These are phyloP conservation scores for Microcera coccophila DNA, from an alignment of 2,329 filamentous ascomycete species.

Conservation along the genomic window DNA sequence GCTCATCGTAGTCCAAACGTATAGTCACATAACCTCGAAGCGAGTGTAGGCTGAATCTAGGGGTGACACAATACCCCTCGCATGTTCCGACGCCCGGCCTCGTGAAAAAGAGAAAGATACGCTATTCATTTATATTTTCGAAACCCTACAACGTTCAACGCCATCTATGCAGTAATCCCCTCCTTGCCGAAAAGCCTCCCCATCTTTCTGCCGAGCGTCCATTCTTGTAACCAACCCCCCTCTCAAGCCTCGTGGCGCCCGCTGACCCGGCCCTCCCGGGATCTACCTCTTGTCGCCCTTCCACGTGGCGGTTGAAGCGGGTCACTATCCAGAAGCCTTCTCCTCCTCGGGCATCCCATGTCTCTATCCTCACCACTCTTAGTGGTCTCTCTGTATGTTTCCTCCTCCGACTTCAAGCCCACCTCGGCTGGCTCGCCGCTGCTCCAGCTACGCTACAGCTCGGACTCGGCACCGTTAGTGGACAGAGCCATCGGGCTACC, in stretches of 20 bases:
- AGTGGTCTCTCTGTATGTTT: background rate
- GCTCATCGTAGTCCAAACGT: no score
- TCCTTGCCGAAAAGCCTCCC: constrained; percentile 17
- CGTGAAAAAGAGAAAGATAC: background rate
- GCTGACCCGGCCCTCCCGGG: no score
- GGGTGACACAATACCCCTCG: no score
- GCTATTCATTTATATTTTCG: background rate
- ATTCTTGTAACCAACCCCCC: background rate
- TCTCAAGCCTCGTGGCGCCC: no score
- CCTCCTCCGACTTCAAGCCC: background rate
- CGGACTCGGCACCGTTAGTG: constrained; percentile 54
- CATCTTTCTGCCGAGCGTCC: constrained; percentile 1
- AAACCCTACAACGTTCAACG: constrained; percentile 23
- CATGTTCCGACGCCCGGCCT: background rate
- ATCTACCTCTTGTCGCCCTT: no score
- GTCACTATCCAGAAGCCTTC: no score
- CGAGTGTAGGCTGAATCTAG: no score
- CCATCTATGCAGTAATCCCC: constrained; percentile 32
- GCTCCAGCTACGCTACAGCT: constrained; percentile 39
- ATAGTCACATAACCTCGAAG: no score
- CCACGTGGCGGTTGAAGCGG: no score
- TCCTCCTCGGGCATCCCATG: background rate
- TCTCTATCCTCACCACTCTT: background rate
- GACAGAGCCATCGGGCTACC: constrained; percentile 56
- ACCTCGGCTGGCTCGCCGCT: constrained; percentile 2